A percentile compares a stretch with the other conserved stretches of the same genome.
Evolutionary conservation across 1,139 yeast genomes (phyloP).

Genomic region (Komagataea norvegica): DNA sequence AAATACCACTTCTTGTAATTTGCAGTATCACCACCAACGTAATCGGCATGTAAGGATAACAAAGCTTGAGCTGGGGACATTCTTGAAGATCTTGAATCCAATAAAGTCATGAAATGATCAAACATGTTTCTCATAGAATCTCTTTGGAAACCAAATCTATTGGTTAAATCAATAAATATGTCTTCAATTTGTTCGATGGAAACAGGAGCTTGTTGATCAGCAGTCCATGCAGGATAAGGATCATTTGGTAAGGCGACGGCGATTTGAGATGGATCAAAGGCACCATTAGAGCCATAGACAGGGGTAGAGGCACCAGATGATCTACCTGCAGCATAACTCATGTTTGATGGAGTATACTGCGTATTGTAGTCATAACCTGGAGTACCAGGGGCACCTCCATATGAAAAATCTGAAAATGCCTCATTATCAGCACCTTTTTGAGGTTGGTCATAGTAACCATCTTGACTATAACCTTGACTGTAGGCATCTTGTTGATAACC

Average conservation of each 20-base stretch:
- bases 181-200: slow-evolving; percentile 87
- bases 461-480: slow-evolving; percentile 46
- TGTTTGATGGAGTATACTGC: slow-evolving; percentile 75
- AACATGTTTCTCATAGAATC: slow-evolving; percentile 97
- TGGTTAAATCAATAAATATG: slow-evolving; percentile 82
- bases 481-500: slow-evolving; percentile 24
- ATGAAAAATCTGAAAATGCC: slow-evolving; percentile 73
- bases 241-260: slow-evolving; percentile 53
- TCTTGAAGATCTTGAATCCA: slow-evolving; percentile 94
- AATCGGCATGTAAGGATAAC: slow-evolving; percentile 89
- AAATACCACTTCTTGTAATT: slow-evolving; percentile 95
- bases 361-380: slow-evolving; percentile 76
- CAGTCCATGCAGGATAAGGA: slow-evolving; percentile 96
- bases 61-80: slow-evolving; percentile 96
- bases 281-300: slow-evolving; percentile 64
- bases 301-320: slow-evolving; percentile 97
- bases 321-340: slow-evolving; percentile 79
- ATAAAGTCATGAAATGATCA: slow-evolving; percentile 88
- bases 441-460: slow-evolving; percentile 47
- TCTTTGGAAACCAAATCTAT: slow-evolving; percentile 95
- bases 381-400: slow-evolving; percentile 54
- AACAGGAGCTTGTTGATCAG: slow-evolving; percentile 83
- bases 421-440: slow-evolving; percentile 51
- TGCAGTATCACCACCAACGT: slow-evolving; percentile 91
- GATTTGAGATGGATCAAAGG: slow-evolving; percentile 62